phyloP scores from a whole-genome alignment of 176 grass and related monocot species.

The Secale cereale region DNA sequence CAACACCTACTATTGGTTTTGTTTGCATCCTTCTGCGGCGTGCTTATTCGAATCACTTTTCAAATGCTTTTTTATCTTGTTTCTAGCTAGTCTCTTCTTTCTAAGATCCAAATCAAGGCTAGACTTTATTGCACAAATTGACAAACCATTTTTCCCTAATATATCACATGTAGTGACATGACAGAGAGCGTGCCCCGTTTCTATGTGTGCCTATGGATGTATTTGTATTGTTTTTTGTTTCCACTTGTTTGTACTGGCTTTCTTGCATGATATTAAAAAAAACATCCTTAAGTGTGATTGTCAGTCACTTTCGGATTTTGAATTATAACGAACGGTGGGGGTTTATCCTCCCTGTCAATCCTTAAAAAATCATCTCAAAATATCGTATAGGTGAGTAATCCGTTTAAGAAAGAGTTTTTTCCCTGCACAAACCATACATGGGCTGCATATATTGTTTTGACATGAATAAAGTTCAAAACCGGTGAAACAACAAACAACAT shows the following conservation, averaged over 20 bases:
- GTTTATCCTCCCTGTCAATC: neutral
- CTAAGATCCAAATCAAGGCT: neutral
- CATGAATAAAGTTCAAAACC: too few relatives aligned
- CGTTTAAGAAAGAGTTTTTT: neutral
- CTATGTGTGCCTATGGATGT: neutral
- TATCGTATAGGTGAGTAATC: neutral
- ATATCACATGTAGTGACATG: slow-evolving; percentile 2
- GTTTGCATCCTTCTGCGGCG: slow-evolving; percentile 3
- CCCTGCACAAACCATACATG: too few relatives aligned
- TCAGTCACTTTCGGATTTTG: neutral
- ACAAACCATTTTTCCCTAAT: neutral
- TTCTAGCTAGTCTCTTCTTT: neutral
- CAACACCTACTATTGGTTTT: slow-evolving; percentile 15
- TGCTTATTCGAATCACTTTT: slow-evolving; percentile 8
- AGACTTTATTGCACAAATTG: neutral
- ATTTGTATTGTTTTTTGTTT: neutral
- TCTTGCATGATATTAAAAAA: neutral
- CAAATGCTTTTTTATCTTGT: slow-evolving; percentile 2
- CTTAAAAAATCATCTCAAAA: neutral
- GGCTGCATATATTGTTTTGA: too few relatives aligned
- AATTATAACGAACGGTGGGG: neutral
- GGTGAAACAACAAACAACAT: too few relatives aligned
- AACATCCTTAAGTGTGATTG: neutral
- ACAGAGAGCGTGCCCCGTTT: neutral
- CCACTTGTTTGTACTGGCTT: neutral